Evolutionary conservation across 1,284 basidiomycete species (phyloP), one percentile per base, ranked within the genome.

Genomic region (Blastosporella zonata): DNA sequence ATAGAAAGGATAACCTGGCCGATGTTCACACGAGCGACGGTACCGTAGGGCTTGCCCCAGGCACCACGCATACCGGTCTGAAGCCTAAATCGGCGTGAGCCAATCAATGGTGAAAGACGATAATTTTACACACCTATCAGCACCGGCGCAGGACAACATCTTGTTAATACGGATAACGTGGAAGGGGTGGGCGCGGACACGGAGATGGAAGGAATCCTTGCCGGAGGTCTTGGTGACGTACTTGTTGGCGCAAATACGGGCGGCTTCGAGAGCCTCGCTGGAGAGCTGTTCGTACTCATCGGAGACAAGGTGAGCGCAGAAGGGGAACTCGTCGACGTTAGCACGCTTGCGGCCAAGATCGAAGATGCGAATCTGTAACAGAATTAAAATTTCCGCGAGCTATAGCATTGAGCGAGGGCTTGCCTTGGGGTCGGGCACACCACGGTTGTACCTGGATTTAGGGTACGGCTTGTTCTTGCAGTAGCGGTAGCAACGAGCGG

Each of bases 111-210:
- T 22, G 40, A 8, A 17, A 6, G 4, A 17, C 9, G 20, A 37
- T 9, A 31, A 17, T 6, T 34, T 5, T 23, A 69, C 79, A 31
- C 49, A 84, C 86, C 89, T 80, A 94, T 98, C 96, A 64, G 96
- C 95, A 68, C 96, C 96, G 62, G 96, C 96, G 72, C 96, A 97
- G 55, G 90, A 93, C 81, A 98, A 92, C 92, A 97, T 98, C 87
- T 99, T 99, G 91, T 99, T 97, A 88, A 97, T 98, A 62, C 96
- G 91, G 74, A 99, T 77, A 62, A 98, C 93, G 73, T 98, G 96
- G 93, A 90, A 97, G 54, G 96, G 96, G 78, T 99, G 96, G 50
- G 93, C 93, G 58, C 95, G 90, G 61, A 99, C 93, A 64, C 96
- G 86, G 70, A 98, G 72, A 74, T 99, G 96, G 94, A 99, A 98